Percentiles rank a stretch among this genome's conserved stretches.
Conservation (phyloP, 1,284 basidiomycete species). For the Austropuccinia psidii region DNA sequence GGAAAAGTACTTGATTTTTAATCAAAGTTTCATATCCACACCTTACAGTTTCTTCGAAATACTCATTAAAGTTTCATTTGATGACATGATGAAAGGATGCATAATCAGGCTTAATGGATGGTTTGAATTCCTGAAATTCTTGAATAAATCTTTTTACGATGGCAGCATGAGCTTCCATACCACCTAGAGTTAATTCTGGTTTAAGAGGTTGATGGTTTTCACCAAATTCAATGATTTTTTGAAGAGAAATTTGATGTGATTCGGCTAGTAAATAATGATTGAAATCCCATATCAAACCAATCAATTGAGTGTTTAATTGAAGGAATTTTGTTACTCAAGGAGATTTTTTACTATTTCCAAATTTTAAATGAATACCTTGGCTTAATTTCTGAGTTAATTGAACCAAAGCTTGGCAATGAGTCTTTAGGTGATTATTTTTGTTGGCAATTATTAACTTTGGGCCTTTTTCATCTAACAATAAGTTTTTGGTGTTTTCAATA, state of each 20-base stretch:
- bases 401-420: slow-evolving; percentile 9
- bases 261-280: slow-evolving; percentile 52
- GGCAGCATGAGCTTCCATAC: slow-evolving; percentile 61
- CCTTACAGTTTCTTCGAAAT: too few relatives aligned
- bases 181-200: slow-evolving; percentile 52
- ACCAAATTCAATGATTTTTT: slow-evolving; percentile 66
- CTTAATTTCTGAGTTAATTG: slow-evolving; percentile 1
- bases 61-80: slow-evolving; percentile 58
- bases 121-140: slow-evolving; percentile 58
- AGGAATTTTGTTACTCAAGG: not conserved
- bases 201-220: slow-evolving; percentile 73
- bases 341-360: not conserved
- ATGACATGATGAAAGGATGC: slow-evolving; percentile 59
- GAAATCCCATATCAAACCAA: slow-evolving; percentile 71
- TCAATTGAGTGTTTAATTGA: slow-evolving; percentile 53
- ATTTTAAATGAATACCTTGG: slow-evolving; percentile 3
- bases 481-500: slow-evolving; percentile 62
- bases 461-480: slow-evolving; percentile 50
- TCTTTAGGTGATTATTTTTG: slow-evolving; percentile 29
- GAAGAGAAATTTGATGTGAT: slow-evolving; percentile 65
- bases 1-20: too few relatives aligned
- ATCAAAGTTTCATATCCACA: too few relatives aligned
- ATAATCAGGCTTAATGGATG: slow-evolving; percentile 46
- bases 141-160: slow-evolving; percentile 73
- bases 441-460: slow-evolving; percentile 7